Evolutionary conservation across 2,329 filamentous ascomycete species (phyloP), one percentile per base, ranked within the genome.

Genomic region (Clonostachys chloroleuca): DNA sequence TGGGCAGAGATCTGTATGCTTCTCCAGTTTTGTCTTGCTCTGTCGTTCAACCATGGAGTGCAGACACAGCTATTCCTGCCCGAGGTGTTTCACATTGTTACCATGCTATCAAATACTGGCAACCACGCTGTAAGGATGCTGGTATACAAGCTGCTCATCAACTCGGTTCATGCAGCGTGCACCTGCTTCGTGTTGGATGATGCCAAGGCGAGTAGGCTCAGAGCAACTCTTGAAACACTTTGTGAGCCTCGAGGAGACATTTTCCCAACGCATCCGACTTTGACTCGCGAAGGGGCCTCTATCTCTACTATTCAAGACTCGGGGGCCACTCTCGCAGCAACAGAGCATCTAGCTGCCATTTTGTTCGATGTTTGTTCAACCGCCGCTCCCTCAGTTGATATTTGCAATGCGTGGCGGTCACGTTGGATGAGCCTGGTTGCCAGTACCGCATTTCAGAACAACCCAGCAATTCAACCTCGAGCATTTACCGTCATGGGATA

Each of bases 371-470:
- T 84, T 13, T 86, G 80, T 51, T 71, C 75, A 3, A 68, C 84
- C 14, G 83, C 83, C 4, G 83, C 84, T 12, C 80, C 83, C 12
- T 82, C 82, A 1, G 66, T 81, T 9, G 82, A 87, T 54, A 70
- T 84, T 56, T 78, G 82, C 18, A 87, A 87, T 56, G 76, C 80
- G 14, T 87, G 84, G 84, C 77, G 84, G 24, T 83, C 84, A 17
- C 76, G 84, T 17, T 87, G 84, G 84, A 87, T 87, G 84, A 86
- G 83, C 55, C 68, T 87, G 18, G 83, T 87, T 37, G 83, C 84
- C 14, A 87, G 84, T 58, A 87, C 83, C 10, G 84, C 84, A 1
- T 87, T 87, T 59, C 84, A 87, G 58, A 86, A 83, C 58, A 87
- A 87, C 57, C 84, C 83, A 9, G 83, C 84, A 3, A 84, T 87